These are phyloP conservation scores for Podaxis mareebaensis DNA, from an alignment of 768 basidiomycete genomes.

Conservation along the genomic window DNA sequence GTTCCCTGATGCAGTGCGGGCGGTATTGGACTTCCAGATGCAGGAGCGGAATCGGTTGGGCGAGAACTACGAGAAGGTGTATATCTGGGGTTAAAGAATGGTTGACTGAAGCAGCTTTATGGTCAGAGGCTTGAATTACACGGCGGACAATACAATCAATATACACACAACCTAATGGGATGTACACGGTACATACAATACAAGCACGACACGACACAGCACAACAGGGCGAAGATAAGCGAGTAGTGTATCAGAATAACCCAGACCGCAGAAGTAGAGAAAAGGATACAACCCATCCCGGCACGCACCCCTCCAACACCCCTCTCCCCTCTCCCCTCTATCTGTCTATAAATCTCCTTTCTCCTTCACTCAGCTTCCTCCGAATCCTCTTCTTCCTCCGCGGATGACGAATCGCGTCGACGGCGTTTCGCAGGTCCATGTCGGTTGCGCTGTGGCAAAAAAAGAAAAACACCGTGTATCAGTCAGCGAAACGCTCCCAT, in stretches of 20 bases:
- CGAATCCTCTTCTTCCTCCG: conserved; percentile 64
- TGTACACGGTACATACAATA: conserved; percentile 4
- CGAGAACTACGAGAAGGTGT: conserved; percentile 7
- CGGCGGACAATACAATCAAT: neutral
- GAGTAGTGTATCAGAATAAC: neutral
- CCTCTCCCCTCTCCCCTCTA: neutral
- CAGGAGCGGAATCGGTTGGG: conserved; percentile 27
- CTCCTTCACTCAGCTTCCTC: conserved; percentile 40
- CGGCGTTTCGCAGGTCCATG: conserved; percentile 72
- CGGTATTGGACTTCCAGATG: conserved; percentile 34
- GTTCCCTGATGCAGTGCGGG: conserved; percentile 47
- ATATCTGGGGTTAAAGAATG: conserved; percentile 16
- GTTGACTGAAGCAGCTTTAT: no score
- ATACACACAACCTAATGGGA: conserved; percentile 7
- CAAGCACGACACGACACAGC: neutral
- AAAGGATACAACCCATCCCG: neutral
- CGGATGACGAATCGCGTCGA: conserved; percentile 61
- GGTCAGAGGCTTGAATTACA: neutral
- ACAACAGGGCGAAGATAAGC: neutral
- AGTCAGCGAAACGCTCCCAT: conserved; percentile 15
- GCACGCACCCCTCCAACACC: neutral
- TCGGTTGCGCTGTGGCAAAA: conserved; percentile 65
- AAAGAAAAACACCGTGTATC: neutral
- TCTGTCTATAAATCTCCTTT: neutral
- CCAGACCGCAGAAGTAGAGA: neutral